Evolutionary conservation across 2,329 filamentous ascomycete species (phyloP).

Genomic region (Hypoxylon sp.): DNA sequence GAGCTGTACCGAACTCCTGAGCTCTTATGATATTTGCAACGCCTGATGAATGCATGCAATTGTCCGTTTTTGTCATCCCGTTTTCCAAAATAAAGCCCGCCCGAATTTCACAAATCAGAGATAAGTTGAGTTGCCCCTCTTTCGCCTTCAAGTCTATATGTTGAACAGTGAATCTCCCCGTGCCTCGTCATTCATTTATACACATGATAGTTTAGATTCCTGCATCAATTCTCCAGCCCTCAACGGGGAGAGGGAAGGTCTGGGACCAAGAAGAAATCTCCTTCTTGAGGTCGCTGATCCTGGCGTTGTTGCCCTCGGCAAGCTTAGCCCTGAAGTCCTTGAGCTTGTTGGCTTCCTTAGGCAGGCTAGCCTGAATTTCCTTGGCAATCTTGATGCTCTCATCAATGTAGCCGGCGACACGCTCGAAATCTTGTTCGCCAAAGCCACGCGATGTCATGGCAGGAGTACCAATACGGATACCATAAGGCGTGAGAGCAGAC

Average conservation of each 20-base stretch:
- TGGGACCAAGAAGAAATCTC: slow-evolving; percentile 91
- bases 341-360: slow-evolving; percentile 98
- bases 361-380: slow-evolving; percentile 85
- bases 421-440: slow-evolving; percentile 90
- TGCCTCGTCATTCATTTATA: slow-evolving; percentile 35
- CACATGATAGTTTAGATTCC: slow-evolving; percentile 63
- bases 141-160: slow-evolving; percentile 50
- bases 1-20: slow-evolving; percentile 50
- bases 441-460: slow-evolving; percentile 98
- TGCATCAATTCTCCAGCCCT: slow-evolving; percentile 76
- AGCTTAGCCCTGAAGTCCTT: slow-evolving; percentile 99
- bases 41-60: slow-evolving; percentile 55
- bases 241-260: slow-evolving; percentile 92
- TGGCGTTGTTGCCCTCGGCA: slow-evolving; percentile 79
- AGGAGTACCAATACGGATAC: slow-evolving; percentile 95
- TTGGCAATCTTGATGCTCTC: slow-evolving; percentile 89
- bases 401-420: slow-evolving; percentile 91
- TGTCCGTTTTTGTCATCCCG: slow-evolving; percentile 46
- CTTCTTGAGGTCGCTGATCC: slow-evolving; percentile 88
- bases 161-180: slow-evolving; percentile 48
- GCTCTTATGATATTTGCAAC: slow-evolving; percentile 54
- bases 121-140: slow-evolving; percentile 55
- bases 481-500: slow-evolving; percentile 92
- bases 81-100: slow-evolving; percentile 46
- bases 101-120: slow-evolving; percentile 47